Evolutionary conservation across 202 grass and related monocot species (phyloP), one percentile per base, ranked within the genome.

Genomic region (Bolboschoenoplectus hybrid): DNA sequence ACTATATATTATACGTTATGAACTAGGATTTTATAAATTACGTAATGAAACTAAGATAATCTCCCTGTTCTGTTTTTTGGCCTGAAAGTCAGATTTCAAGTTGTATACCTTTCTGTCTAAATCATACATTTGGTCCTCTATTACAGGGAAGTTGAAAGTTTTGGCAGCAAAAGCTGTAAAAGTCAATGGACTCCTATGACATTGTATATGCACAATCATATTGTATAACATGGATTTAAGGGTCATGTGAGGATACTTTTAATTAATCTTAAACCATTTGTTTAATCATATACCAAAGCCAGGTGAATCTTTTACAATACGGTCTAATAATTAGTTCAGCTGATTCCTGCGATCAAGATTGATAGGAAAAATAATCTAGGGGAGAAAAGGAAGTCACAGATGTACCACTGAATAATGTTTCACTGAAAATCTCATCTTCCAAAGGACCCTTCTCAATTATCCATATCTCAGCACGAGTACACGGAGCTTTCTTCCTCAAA

Each of bases 401-500:
- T 87, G 61, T 66, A 88, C 86, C 89, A 68, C 71, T 75, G 67
- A 97, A 85, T 82, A 86, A 65, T 9, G 90, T 84, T 64, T 97
- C 93, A 26, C 79, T 81, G 89, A 97, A 99, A 88, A 99, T 91
- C 60, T 94, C 93, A 84, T 93, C 93, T 93, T 97, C 97, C 36
- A 99, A 86, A 14, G 89, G 92, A 91, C 91, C 91, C 87, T 97
- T 99, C 90, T 94, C 90, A 34, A 99, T 97, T 78, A 97, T 93
- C 97, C 93, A 99, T 88, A 99, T 92, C 87, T 99, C 97, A 80
- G 92, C 89, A 85, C 93, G 92, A 67, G 97, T 97, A 55, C 97
- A 99, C 41, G 97, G 97, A 89, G 97, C 97, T 85, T 99, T 99
- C 89, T 92, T 99, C 46, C 97, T 94, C 80, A 99, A 82, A 64